Conservation (phyloP, 306 rosid species). For the Herpetospermum pedunculosum region DNA sequence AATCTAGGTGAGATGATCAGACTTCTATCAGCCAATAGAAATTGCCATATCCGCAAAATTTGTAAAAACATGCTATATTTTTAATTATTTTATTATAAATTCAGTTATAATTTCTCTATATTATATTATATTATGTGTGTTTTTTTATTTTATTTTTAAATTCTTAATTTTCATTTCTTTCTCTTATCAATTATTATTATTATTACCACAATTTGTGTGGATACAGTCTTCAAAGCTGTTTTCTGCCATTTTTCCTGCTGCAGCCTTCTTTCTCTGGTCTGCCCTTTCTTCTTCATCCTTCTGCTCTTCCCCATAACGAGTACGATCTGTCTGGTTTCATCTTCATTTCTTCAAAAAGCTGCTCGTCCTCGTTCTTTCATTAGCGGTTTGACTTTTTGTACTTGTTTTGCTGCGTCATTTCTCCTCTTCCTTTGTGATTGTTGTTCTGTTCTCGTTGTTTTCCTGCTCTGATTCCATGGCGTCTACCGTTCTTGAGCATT, state of each 20-base stretch:
- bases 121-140: too few relatives aligned
- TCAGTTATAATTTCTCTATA: too few relatives aligned
- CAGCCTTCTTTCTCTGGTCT: conserved; percentile 10
- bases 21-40: too few relatives aligned
- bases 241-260: conserved; percentile 24
- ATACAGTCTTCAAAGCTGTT: conserved; percentile 40
- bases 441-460: not conserved
- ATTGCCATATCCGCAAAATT: too few relatives aligned
- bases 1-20: too few relatives aligned
- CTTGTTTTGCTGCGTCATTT: not conserved
- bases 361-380: conserved; percentile 4
- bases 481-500: not conserved
- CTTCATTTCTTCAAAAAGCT: conserved; percentile 23
- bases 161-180: not conserved
- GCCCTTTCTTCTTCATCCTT: conserved; percentile 9
- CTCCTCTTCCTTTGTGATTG: not conserved
- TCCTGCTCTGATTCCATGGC: not conserved
- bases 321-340: conserved; percentile 23
- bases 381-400: not conserved
- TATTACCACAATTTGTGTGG: conserved; percentile 41
- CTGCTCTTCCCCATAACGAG: conserved; percentile 19
- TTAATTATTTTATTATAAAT: too few relatives aligned
- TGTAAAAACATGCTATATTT: too few relatives aligned
- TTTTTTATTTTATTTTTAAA: not conserved
- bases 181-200: not conserved